These are phyloP conservation scores for Nakazawaea pomicola DNA, from an alignment of 805 yeast species.

Conservation along the genomic window DNA sequence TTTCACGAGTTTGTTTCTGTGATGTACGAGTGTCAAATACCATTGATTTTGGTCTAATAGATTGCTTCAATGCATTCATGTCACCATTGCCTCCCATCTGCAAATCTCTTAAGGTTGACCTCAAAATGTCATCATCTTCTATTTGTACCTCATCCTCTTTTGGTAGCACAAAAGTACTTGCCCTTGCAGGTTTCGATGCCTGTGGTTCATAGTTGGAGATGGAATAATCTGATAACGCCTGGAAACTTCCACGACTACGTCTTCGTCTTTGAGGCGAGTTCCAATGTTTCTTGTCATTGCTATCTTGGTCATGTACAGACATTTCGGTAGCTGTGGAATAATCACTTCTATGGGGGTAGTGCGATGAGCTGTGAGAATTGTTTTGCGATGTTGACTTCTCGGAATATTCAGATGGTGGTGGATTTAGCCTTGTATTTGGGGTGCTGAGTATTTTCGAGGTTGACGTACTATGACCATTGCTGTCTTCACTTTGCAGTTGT, in stretches of 20 bases:
- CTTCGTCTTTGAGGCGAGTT: constrained; percentile 37
- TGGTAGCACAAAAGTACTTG: background rate
- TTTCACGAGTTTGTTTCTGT: constrained; percentile 2
- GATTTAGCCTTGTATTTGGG: constrained; percentile 4
- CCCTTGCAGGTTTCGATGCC: background rate
- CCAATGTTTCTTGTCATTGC: constrained; percentile 25
- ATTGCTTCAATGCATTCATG: constrained; percentile 31
- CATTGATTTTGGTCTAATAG: constrained; percentile 28
- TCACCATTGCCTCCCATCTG: constrained; percentile 38
- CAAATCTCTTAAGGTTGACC: constrained; percentile 46
- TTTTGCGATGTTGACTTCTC: constrained; percentile 20
- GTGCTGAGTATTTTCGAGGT: background rate
- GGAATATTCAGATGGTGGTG: constrained; percentile 4
- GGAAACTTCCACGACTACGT: constrained; percentile 18
- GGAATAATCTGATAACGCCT: constrained; percentile 10
- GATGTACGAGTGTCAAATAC: constrained; percentile 5
- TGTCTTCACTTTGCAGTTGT: constrained; percentile 17
- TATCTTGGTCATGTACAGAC: constrained; percentile 18
- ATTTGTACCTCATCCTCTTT: background rate
- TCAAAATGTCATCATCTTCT: constrained; percentile 39
- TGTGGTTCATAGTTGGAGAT: constrained; percentile 5
- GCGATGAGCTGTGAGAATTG: constrained; percentile 23
- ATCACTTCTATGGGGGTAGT: constrained; percentile 15
- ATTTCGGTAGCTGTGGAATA: constrained; percentile 24
- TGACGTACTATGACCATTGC: background rate